These are phyloP conservation scores for Gnomoniopsis sp. DNA, from an alignment of 2,329 filamentous ascomycete genomes.

Conservation along the genomic window DNA sequence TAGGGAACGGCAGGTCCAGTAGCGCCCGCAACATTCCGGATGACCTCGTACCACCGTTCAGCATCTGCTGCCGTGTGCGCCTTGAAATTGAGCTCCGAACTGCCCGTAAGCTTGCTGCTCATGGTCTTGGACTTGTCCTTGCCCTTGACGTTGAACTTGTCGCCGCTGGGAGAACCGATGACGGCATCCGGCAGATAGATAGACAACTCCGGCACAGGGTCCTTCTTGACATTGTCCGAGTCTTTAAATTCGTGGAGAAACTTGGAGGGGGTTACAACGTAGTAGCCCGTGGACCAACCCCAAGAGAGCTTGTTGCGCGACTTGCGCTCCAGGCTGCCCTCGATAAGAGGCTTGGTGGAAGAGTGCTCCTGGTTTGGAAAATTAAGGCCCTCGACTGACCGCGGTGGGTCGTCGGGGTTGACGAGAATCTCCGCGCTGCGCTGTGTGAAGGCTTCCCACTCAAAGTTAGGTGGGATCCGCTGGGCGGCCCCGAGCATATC, in stretches of 20 bases:
- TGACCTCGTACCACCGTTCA: constrained; percentile 77
- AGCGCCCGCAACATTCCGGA: constrained; percentile 58
- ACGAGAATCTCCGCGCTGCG: constrained; percentile 72
- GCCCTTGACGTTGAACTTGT: constrained; percentile 93
- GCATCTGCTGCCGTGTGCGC: constrained; percentile 78
- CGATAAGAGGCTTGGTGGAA: constrained; percentile 77
- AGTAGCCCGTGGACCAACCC: constrained; percentile 78
- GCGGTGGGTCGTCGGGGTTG: constrained; percentile 70
- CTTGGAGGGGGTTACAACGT: constrained; percentile 82
- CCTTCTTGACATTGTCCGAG: constrained; percentile 64
- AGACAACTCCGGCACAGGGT: constrained; percentile 80
- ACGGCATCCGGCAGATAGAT: constrained; percentile 90
- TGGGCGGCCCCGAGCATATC: constrained; percentile 79
- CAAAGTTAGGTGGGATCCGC: constrained; percentile 77
- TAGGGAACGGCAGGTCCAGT: constrained; percentile 21
- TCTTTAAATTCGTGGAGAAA: constrained; percentile 97
- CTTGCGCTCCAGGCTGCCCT: constrained; percentile 87
- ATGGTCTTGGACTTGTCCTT: constrained; percentile 84
- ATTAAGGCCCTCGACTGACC: constrained; percentile 67
- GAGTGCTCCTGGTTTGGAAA: constrained; percentile 89
- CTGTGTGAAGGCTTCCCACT: constrained; percentile 82
- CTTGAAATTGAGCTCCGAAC: constrained; percentile 81
- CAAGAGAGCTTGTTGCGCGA: constrained; percentile 77
- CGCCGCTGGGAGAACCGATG: constrained; percentile 67
- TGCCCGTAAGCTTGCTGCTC: constrained; percentile 75